Conservation (phyloP, 495 filamentous ascomycete species). For the Geopyxis carbonaria region DNA sequence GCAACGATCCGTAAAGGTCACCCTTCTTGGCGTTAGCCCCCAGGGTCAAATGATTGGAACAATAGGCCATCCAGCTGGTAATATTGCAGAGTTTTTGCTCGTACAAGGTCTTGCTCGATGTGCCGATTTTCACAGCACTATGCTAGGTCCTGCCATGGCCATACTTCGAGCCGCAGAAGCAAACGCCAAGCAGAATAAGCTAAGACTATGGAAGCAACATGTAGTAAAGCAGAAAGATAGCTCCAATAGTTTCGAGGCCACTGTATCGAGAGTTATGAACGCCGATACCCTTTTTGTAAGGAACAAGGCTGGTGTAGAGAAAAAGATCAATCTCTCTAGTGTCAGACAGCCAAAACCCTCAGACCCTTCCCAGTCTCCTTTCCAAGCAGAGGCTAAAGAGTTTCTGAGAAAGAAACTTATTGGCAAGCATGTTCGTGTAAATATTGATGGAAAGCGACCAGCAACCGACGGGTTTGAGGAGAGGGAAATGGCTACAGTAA, state of each 20-base stretch:
- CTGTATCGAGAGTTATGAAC: slow-evolving; percentile 66
- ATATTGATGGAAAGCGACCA: slow-evolving; percentile 76
- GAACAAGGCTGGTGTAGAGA: slow-evolving; percentile 67
- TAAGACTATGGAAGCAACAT: slow-evolving; percentile 62
- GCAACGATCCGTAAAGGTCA: slow-evolving; percentile 67
- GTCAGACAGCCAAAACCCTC: slow-evolving; percentile 76
- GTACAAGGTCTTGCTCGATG: slow-evolving; percentile 79
- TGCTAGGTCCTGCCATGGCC: slow-evolving; percentile 76
- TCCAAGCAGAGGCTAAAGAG: slow-evolving; percentile 85
- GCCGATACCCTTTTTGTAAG: slow-evolving; percentile 79
- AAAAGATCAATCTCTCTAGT: slow-evolving; percentile 81
- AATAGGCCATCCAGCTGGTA: slow-evolving; percentile 66
- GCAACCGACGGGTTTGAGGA: slow-evolving; percentile 84
- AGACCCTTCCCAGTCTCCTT: slow-evolving; percentile 67
- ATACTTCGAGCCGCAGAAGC: slow-evolving; percentile 74
- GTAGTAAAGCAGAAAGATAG: slow-evolving; percentile 41
- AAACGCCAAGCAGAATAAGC: slow-evolving; percentile 52
- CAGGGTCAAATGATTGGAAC: slow-evolving; percentile 68
- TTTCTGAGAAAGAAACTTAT: slow-evolving; percentile 86
- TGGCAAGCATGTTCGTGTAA: slow-evolving; percentile 80
- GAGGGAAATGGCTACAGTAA: slow-evolving; percentile 80
- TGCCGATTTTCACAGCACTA: slow-evolving; percentile 79
- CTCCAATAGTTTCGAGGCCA: slow-evolving; percentile 51
- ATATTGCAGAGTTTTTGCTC: slow-evolving; percentile 75
- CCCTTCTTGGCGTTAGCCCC: slow-evolving; percentile 68